Conservation (phyloP, 768 basidiomycete genomes). For the Daedaleopsis nitida region DNA sequence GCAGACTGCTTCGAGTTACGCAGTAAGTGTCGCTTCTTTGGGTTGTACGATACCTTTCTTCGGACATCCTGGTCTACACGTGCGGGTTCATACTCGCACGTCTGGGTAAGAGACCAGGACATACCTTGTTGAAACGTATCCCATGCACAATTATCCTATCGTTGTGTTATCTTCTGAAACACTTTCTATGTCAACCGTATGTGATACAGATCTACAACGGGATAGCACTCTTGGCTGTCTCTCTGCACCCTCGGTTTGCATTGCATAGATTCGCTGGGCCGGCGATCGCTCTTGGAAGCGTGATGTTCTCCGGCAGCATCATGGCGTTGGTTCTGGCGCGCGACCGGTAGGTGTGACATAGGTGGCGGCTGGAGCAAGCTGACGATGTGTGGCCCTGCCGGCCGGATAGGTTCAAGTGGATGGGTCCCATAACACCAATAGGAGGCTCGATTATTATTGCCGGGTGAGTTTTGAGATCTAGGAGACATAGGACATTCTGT, state of each 20-base stretch:
- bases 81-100: too few relatives aligned
- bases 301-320: slow-evolving; percentile 67
- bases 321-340: slow-evolving; percentile 51
- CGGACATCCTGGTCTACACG: too few relatives aligned
- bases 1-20: slow-evolving; percentile 63
- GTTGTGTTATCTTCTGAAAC: background rate
- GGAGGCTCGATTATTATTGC: slow-evolving; percentile 67
- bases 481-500: too few relatives aligned
- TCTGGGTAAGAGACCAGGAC: too few relatives aligned
- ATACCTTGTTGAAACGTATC: too few relatives aligned
- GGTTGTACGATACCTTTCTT: background rate
- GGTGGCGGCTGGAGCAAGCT: slow-evolving; percentile 1
- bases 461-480: slow-evolving; percentile 48
- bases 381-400: background rate
- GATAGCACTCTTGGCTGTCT: slow-evolving; percentile 61
- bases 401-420: slow-evolving; percentile 41
- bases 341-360: slow-evolving; percentile 39
- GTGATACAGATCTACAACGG: slow-evolving; percentile 64
- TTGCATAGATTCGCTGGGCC: slow-evolving; percentile 66
- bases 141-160: too few relatives aligned
- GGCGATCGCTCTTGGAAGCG: slow-evolving; percentile 58
- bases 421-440: slow-evolving; percentile 70
- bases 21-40: slow-evolving; percentile 41
- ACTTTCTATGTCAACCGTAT: background rate
- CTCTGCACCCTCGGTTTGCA: slow-evolving; percentile 62